Percentiles rank a stretch among this genome's conserved stretches.
Evolutionary conservation across 139 green algal genomes (phyloP).

Genomic region (Volvox reticuliferus): DNA sequence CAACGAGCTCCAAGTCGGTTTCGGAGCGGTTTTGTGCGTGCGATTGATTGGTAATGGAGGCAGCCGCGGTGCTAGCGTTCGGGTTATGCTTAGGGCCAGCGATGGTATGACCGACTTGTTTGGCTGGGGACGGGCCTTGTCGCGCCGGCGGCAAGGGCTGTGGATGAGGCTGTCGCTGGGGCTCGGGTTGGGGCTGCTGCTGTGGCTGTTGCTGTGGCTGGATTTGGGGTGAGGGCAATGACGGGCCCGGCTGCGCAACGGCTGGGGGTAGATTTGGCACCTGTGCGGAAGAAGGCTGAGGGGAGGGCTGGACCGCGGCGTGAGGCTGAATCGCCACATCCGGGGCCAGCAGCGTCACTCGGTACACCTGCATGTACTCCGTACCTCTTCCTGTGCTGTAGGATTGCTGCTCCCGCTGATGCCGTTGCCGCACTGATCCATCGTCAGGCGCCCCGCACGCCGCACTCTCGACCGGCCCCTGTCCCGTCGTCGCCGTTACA

Average conservation of each 20-base stretch:
- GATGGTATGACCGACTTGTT: no score
- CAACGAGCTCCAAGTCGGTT: no score
- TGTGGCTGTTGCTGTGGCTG: background rate
- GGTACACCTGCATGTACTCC: conserved; percentile 2
- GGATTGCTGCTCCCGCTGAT: background rate
- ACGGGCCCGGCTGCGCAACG: background rate
- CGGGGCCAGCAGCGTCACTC: background rate
- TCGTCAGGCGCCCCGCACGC: background rate
- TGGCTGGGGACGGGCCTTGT: no score
- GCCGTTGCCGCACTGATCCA: background rate
- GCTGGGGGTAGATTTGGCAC: no score
- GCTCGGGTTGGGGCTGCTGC: no score
- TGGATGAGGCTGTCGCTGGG: background rate
- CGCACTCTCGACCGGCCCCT: background rate
- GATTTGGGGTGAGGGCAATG: background rate
- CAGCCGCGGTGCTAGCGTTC: no score
- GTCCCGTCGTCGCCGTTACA: background rate
- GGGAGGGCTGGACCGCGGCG: background rate
- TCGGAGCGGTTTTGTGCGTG: no score
- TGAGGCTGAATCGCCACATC: background rate
- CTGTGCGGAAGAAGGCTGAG: no score
- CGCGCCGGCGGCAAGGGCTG: no score
- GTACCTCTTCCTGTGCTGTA: background rate
- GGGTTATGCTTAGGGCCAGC: no score
- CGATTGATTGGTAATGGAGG: background rate